Percentiles rank a stretch among this genome's conserved stretches.
These are phyloP conservation scores for Suillus subalutaceus DNA, from an alignment of 768 basidiomycete species.

Conservation along the genomic window DNA sequence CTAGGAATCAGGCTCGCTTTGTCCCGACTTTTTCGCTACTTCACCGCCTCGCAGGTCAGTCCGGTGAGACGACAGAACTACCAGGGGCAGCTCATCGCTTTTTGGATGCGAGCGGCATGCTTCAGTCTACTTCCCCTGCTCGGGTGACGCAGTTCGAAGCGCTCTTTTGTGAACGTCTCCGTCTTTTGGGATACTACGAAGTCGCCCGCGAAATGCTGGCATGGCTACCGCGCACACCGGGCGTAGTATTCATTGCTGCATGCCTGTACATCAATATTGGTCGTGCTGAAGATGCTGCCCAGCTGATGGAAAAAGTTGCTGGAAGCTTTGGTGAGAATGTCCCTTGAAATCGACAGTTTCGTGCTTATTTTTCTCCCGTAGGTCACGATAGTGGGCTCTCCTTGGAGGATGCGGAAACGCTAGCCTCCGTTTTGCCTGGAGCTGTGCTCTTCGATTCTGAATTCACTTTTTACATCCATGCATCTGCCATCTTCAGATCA, in stretches of 20 bases:
- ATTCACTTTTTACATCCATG: conserved; percentile 78
- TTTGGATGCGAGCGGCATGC: conserved; percentile 64
- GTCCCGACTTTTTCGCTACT: conserved; percentile 63
- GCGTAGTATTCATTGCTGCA: conserved; percentile 71
- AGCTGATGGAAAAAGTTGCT: conserved; percentile 72
- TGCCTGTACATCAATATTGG: conserved; percentile 68
- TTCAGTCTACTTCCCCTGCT: conserved; percentile 70
- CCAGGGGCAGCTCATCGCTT: conserved; percentile 70
- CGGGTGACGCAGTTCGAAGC: conserved; percentile 71
- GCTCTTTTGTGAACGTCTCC: conserved; percentile 69
- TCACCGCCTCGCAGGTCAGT: conserved; percentile 61
- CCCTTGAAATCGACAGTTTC: conserved; percentile 13
- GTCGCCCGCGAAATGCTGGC: conserved; percentile 66
- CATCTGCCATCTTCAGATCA: conserved; percentile 72
- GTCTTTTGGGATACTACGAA: conserved; percentile 62
- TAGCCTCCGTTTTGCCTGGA: conserved; percentile 63
- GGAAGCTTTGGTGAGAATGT: conserved; percentile 68
- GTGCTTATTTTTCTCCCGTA: conserved; percentile 22
- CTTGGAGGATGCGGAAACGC: conserved; percentile 63
- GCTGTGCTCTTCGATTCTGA: conserved; percentile 58
- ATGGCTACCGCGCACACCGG: conserved; percentile 81
- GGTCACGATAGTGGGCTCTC: conserved; percentile 53
- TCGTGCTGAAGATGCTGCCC: conserved; percentile 72
- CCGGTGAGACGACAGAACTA: conserved; percentile 49
- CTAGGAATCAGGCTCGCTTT: conserved; percentile 47